Evolutionary conservation across 2,329 filamentous ascomycete species (phyloP).

Genomic region (Dothiorella sarmentorum): DNA sequence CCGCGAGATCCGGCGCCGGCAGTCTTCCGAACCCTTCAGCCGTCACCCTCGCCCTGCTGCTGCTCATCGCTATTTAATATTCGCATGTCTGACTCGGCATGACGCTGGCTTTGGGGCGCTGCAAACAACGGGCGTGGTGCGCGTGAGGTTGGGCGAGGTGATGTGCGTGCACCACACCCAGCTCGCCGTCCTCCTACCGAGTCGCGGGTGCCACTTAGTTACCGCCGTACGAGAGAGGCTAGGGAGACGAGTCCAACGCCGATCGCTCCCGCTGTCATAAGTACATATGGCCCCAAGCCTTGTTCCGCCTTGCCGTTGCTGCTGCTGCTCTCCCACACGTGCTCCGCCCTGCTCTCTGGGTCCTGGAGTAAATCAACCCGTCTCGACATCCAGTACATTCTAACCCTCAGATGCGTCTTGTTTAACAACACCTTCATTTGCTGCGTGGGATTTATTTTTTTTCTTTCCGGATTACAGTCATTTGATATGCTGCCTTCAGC

Average conservation of each 20-base stretch:
- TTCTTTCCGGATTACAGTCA: background rate
- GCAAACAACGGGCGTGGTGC: background rate
- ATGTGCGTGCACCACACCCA: slow-evolving; percentile 15
- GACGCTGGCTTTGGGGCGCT: background rate
- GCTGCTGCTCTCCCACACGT: background rate
- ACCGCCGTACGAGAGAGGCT: slow-evolving; percentile 16
- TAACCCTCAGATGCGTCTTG: background rate
- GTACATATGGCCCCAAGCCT: background rate
- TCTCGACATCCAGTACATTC: no score
- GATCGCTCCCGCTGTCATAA: slow-evolving; percentile 4
- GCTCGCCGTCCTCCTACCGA: slow-evolving; percentile 13
- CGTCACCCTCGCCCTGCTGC: background rate
- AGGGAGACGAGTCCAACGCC: slow-evolving; percentile 1
- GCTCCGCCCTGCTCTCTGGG: background rate
- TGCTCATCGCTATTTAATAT: background rate
- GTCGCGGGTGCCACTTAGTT: slow-evolving; percentile 16
- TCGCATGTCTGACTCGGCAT: background rate
- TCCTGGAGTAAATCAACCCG: background rate
- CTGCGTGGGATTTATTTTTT: background rate
- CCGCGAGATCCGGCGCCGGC: slow-evolving; percentile 3
- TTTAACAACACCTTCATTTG: background rate
- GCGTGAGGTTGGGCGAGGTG: slow-evolving; percentile 9
- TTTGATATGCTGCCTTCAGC: slow-evolving; percentile 12
- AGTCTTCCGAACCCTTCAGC: background rate
- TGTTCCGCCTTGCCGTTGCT: background rate